Conservation (phyloP, 495 filamentous ascomycete genomes). For the Podospora tetraspora region DNA sequence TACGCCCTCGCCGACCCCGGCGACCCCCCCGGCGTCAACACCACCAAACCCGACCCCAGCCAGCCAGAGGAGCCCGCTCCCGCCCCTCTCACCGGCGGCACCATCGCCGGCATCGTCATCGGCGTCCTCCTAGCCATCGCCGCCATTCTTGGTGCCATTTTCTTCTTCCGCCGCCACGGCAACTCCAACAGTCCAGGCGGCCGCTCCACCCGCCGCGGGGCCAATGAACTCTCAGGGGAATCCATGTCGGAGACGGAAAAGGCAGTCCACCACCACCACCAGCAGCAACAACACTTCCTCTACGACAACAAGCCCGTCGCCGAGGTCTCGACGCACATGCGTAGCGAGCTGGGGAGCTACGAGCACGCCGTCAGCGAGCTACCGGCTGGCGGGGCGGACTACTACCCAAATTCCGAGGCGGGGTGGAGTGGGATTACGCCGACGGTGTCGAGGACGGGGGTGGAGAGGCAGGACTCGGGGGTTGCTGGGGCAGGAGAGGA, state of each 20-base stretch:
- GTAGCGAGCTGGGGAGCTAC: conserved; percentile 1
- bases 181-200: background rate
- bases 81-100: background rate
- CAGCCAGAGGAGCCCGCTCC: background rate
- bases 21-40: background rate
- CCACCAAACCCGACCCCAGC: background rate
- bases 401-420: background rate
- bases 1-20: conserved; percentile 11
- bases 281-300: background rate
- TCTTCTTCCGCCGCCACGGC: background rate
- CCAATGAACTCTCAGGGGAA: conserved; percentile 3
- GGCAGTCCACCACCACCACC: background rate
- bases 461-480: background rate
- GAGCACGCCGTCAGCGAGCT: background rate
- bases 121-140: background rate
- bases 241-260: conserved; percentile 2
- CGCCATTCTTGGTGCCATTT: background rate
- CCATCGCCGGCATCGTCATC: conserved; percentile 8
- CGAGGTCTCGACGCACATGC: background rate
- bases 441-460: background rate
- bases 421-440: background rate
- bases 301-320: background rate
- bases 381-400: background rate
- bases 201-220: background rate
- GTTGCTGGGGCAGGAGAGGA: background rate